These are phyloP conservation scores for Crepidotus variabilis DNA, from an alignment of 768 basidiomycete genomes.

Conservation along the genomic window DNA sequence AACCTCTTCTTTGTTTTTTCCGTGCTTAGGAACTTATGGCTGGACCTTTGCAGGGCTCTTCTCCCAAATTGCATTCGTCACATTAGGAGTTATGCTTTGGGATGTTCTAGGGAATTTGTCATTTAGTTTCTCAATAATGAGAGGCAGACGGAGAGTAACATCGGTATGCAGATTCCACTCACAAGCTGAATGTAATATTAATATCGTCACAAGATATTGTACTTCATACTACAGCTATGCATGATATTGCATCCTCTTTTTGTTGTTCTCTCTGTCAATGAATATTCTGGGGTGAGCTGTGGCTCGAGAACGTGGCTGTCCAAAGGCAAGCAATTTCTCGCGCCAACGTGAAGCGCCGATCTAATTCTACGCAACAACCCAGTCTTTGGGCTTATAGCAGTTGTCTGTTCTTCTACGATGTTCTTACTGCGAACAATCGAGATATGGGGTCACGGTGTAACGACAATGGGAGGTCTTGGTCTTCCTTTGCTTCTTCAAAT, in stretches of 20 bases:
- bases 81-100: neutral
- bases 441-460: neutral
- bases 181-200: neutral
- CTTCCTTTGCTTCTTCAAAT: neutral
- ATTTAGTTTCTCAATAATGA: neutral
- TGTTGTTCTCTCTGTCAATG: neutral
- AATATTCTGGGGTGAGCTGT: neutral
- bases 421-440: neutral
- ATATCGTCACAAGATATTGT: neutral
- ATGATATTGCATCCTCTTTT: neutral
- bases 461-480: neutral
- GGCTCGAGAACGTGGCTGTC: neutral
- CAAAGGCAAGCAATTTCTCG: neutral
- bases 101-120: neutral
- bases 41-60: neutral
- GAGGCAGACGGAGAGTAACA: neutral
- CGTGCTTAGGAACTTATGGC: too few relatives aligned
- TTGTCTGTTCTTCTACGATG: neutral
- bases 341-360: too few relatives aligned
- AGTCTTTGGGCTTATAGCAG: neutral
- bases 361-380: too few relatives aligned
- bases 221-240: neutral
- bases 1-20: neutral
- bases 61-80: neutral
- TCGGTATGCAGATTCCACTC: neutral